Conservation (phyloP, 192 early-diverging fungal species). For the Pecoramyces ruminantium region DNA sequence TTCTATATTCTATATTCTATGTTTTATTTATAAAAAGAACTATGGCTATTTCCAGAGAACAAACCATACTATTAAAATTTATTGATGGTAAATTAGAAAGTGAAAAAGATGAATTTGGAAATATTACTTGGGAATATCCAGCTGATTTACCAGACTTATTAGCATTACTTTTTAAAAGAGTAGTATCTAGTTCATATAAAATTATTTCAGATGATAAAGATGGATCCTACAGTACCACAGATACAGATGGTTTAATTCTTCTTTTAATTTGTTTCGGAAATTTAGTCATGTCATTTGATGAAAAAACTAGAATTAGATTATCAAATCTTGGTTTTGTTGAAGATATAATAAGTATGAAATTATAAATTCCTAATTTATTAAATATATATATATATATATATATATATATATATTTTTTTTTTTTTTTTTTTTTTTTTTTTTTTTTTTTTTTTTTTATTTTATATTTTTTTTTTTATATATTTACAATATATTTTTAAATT, state of each 20-base stretch:
- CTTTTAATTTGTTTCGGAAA: conserved; percentile 32
- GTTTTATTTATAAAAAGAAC: background rate
- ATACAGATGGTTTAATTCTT: conserved; percentile 37
- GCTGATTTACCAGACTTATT: background rate
- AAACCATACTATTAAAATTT: background rate
- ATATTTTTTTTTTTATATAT: too few species aligned
- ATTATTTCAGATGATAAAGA: background rate
- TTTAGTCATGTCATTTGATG: conserved; percentile 7
- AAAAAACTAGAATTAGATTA: conserved; percentile 1
- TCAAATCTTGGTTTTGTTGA: conserved; percentile 2
- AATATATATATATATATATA: too few species aligned
- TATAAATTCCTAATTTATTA: too few species aligned
- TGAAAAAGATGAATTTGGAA: background rate
- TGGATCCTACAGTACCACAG: conserved; percentile 4
- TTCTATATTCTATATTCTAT: background rate
- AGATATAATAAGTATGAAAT: background rate
- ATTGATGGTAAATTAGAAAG: background rate
- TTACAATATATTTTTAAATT: too few species aligned
- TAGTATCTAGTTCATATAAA: background rate
- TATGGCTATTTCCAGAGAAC: background rate
- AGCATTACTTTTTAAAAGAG: background rate
- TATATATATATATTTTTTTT: too few species aligned
- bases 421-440: too few species aligned
- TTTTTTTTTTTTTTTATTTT: too few species aligned
- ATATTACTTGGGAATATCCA: background rate